Conservation (phyloP, 257 asterid species). For the Salvia rosmarinus region DNA sequence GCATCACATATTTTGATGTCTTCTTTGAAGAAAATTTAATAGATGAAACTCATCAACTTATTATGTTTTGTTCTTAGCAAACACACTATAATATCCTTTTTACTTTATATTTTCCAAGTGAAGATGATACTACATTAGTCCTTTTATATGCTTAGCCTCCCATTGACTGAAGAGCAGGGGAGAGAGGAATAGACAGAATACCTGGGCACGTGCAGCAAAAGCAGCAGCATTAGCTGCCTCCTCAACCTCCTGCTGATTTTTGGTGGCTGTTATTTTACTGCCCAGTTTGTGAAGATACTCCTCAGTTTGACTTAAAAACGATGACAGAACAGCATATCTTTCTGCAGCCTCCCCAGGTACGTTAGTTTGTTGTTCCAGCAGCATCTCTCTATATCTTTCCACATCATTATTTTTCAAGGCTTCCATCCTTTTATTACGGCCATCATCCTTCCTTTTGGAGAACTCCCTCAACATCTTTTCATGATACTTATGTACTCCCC, state of each 20-base stretch:
- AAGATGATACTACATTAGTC: constrained; percentile 26
- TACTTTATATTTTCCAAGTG: background rate
- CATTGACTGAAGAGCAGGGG: background rate
- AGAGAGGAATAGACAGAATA: constrained; percentile 36
- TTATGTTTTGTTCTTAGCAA: constrained; percentile 16
- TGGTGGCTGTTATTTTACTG: constrained; percentile 88
- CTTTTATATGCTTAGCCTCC: constrained; percentile 11
- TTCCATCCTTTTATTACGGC: constrained; percentile 92
- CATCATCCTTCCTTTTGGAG: constrained; percentile 91
- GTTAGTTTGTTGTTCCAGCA: constrained; percentile 91
- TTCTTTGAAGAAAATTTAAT: background rate
- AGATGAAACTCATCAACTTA: constrained; percentile 3
- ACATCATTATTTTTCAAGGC: constrained; percentile 98
- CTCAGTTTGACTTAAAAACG: constrained; percentile 91
- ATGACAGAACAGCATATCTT: constrained; percentile 94
- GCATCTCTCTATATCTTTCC: constrained; percentile 96
- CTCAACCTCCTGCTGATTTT: constrained; percentile 96
- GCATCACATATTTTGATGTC: background rate
- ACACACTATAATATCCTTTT: background rate
- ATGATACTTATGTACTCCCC: constrained; percentile 99
- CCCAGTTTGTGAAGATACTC: constrained; percentile 93
- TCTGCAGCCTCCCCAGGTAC: constrained; percentile 93
- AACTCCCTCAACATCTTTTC: constrained; percentile 96
- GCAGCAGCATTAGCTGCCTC: constrained; percentile 94
- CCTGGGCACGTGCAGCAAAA: constrained; percentile 92